A percentile compares a stretch with the other conserved stretches of the same genome.
Conservation (phyloP, 805 yeast species). For the Lipomyces sp. region DNA sequence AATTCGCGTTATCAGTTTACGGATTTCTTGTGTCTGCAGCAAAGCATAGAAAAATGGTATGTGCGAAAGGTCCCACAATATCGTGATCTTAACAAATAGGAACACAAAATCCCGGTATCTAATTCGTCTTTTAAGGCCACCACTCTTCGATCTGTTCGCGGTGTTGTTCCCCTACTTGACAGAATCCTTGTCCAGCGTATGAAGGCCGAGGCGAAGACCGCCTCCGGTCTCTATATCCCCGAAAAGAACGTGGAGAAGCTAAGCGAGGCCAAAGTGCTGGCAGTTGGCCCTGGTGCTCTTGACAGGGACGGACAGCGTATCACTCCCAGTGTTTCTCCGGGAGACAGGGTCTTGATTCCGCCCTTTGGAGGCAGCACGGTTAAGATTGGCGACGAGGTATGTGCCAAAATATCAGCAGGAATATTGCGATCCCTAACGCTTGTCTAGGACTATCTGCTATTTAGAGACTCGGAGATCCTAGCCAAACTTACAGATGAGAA, state of each 20-base stretch:
- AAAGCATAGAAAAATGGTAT: not conserved
- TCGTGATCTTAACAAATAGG: not conserved
- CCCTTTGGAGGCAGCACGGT: slow-evolving; percentile 90
- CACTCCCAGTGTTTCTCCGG: slow-evolving; percentile 76
- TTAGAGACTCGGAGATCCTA: slow-evolving; percentile 92
- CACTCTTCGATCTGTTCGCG: slow-evolving; percentile 77
- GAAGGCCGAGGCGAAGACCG: slow-evolving; percentile 88
- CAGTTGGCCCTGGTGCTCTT: slow-evolving; percentile 92
- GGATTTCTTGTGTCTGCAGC: not conserved
- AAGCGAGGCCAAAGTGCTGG: slow-evolving; percentile 87
- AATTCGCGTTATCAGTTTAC: no score
- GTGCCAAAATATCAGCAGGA: slow-evolving; percentile 8
- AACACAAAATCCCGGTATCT: not conserved
- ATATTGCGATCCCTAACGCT: not conserved
- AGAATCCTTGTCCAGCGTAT: slow-evolving; percentile 94
- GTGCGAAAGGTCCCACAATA: not conserved
- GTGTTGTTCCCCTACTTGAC: slow-evolving; percentile 91
- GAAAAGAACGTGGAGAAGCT: slow-evolving; percentile 95
- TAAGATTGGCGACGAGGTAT: slow-evolving; percentile 79
- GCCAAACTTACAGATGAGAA: slow-evolving; percentile 79
- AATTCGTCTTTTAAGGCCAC: slow-evolving; percentile 30
- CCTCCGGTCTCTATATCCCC: slow-evolving; percentile 91
- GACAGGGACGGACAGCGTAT: slow-evolving; percentile 75
- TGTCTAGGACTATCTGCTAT: slow-evolving; percentile 56
- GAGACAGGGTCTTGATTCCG: slow-evolving; percentile 94